Base-by-base conservation (phyloP, 768 basidiomycete genomes). In the Mrakia gelida region DNA sequence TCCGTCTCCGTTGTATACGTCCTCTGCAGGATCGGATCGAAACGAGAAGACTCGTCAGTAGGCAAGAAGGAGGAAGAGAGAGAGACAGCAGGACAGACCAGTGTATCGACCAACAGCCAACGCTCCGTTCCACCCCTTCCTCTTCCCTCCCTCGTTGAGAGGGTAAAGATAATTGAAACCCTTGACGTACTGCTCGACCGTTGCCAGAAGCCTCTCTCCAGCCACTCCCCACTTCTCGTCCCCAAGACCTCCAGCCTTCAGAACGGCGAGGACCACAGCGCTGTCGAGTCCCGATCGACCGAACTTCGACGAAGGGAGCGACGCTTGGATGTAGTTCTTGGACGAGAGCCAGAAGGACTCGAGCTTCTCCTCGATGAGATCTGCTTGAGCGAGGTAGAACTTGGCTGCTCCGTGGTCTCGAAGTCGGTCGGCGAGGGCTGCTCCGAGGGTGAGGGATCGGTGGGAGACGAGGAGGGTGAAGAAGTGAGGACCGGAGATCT, bases 1-100 rank as follows among this genome's bases (percentile, higher is more conserved):
- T 13, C 82, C 81, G 5, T 82, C 81, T 30, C 85, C 85, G 76
- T 85, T 81, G 73, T 85, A 85, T 18, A 85, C 79, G 75, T 85
- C 85, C 79, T 85, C 84, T 16, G 71, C 71, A 32, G 38, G 49
- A 28, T 61, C n/a, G n/a, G 38, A 75, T 0, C 2, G 21, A 21
- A 18, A 3, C 15, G 49, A 41, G 28, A 56, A 1, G 32, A 34
- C 1, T 10, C 5, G 23, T n/a, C n/a, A 72, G 38, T 9, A 1
- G 23, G 28, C 15, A 16, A 30, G 1, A 8, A 26, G 30, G 4
- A 11, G 16, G 32, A 15, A 1, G 49, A 7, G 26, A 9, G 21
- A 30, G 38, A 34, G 28, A 26, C 5, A 41, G 18, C 30, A 9
- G 21, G n/a, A 34, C 11, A 74, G 81, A 85, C 65, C 84, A 28